Base-by-base conservation (phyloP, 2,329 filamentous ascomycete genomes). In the Cercospora janseana region DNA sequence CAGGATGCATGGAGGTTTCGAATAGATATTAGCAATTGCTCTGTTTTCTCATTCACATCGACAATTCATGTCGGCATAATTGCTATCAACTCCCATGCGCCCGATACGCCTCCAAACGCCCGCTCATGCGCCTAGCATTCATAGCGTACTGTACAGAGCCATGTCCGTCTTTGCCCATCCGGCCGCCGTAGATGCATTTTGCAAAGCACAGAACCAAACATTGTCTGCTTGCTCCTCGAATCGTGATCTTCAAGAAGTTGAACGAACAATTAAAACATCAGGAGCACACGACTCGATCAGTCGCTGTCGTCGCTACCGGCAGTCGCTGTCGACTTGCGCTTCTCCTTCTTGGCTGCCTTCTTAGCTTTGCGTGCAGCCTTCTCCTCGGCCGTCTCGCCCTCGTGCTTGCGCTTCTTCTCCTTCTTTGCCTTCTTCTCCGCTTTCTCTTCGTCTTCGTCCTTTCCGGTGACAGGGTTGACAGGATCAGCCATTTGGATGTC, bases 311-410 rank as follows among this genome's bases (percentile, higher is more conserved):
- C 61, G 50, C 62, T 64, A 50, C 61, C 62, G 32, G 53, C 58
- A 29, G 57, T 59, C 50, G 49, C 60, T 15, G 57, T 56, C 47
- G 56, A 62, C 49, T 60, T 54, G 29, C 62, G 50, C 51, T 60
- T 83, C 68, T 88, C 85, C 79, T 90, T 83, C 75, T 88, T 87
- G 63, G 85, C 81, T 77, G 88, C 93, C 79, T 89, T 89, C 74
- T 85, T 83, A 72, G 83, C 65, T 64, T 75, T 75, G 50, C 72
- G 70, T 62, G 75, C 73, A 4, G 72, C 73, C 63, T 72, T 71
- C 60, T 75, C 72, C 52, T 76, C 74, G 4, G 68, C 60, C 1
- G 65, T 70, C 63, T 75, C 71, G 51, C 69, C 72, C 23, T 75
- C 73, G 51, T 71, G 72, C 56, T 72, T 71, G 57, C 71, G 68